These are phyloP conservation scores for Colletotrichum sp. DNA, from an alignment of 2,329 filamentous ascomycete genomes.

Conservation along the genomic window DNA sequence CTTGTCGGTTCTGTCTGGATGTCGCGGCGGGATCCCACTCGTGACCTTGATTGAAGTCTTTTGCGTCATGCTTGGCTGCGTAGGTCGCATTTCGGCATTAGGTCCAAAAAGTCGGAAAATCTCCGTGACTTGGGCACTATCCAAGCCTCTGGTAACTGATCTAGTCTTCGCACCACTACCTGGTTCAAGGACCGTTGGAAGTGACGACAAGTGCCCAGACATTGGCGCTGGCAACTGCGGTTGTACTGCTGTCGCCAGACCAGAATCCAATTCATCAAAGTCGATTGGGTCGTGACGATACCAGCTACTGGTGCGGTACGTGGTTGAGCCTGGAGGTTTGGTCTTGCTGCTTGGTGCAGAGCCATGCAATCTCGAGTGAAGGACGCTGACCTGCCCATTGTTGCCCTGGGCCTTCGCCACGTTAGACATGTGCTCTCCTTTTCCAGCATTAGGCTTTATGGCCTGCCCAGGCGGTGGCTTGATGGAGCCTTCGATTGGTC, in stretches of 20 bases:
- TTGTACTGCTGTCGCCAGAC: not conserved
- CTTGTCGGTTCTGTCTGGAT: not conserved
- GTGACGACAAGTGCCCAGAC: too few species aligned
- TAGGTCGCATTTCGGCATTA: not conserved
- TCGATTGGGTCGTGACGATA: not conserved
- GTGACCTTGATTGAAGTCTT: not conserved
- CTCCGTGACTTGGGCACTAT: not conserved
- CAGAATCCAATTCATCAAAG: not conserved
- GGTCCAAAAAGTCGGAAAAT: not conserved
- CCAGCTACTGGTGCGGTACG: not conserved
- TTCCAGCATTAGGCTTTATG: not conserved
- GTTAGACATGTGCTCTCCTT: not conserved
- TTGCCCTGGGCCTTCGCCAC: not conserved
- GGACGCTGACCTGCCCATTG: not conserved
- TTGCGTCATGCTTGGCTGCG: not conserved
- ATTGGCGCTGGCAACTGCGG: not conserved
- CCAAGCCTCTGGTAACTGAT: not conserved
- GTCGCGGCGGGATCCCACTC: not conserved
- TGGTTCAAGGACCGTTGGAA: not conserved
- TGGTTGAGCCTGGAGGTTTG: not conserved
- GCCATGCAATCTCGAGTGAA: not conserved
- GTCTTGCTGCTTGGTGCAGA: not conserved
- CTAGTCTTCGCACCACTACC: not conserved
- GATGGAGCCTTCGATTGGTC: not conserved
- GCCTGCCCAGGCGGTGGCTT: not conserved